phyloP scores from a whole-genome alignment of 495 filamentous ascomycete species.

The Pyrenula massariospora region DNA sequence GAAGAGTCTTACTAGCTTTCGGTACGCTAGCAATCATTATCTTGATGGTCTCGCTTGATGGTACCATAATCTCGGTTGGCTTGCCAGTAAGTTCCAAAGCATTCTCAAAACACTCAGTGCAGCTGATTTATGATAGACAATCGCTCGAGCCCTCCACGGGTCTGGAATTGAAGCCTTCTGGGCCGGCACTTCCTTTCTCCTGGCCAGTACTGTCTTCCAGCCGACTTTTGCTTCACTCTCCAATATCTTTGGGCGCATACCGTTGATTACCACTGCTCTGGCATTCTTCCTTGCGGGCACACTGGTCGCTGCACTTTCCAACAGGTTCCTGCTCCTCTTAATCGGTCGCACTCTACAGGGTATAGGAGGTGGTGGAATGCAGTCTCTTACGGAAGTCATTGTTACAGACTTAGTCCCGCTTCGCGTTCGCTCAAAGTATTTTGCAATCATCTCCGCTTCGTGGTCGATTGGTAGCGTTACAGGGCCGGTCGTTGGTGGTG shows the following conservation, averaged over 20 bases:
- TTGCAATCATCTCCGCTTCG: constrained; percentile 22
- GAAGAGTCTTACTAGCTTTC: constrained; percentile 23
- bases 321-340: constrained; percentile 48
- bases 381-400: constrained; percentile 50
- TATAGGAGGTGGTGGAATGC: constrained; percentile 59
- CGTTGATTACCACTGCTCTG: constrained; percentile 35
- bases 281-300: constrained; percentile 46
- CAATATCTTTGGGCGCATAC: constrained; percentile 26
- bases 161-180: constrained; percentile 43
- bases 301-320: constrained; percentile 45
- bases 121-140: neutral
- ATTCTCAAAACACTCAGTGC: constrained; percentile 1
- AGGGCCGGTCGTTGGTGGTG: constrained; percentile 26
- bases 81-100: constrained; percentile 38
- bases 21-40: constrained; percentile 46
- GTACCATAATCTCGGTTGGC: constrained; percentile 62
- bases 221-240: constrained; percentile 27
- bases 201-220: constrained; percentile 25
- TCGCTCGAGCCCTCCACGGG: constrained; percentile 26
- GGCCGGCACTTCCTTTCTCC: constrained; percentile 27
- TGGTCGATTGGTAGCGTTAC: constrained; percentile 23
- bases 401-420: constrained; percentile 50
- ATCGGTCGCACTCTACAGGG: constrained; percentile 58
- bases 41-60: constrained; percentile 61
- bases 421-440: constrained; percentile 26